These are phyloP conservation scores for Nannochloropsis gaditana DNA, from an alignment of 108 stramenopile genomes.

Conservation along the genomic window DNA sequence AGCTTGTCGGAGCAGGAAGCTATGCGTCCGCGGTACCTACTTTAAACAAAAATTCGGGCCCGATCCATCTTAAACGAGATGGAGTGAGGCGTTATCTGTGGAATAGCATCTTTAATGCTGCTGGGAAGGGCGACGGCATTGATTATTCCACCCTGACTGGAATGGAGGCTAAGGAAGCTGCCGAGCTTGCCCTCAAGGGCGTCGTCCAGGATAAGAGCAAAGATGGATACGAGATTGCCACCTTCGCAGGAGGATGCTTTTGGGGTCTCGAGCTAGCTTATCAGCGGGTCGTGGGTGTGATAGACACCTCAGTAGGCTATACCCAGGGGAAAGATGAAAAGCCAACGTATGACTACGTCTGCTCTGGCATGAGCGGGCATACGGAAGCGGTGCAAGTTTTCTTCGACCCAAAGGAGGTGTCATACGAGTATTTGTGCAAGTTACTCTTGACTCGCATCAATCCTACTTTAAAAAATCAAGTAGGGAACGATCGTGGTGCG, in stretches of 20 bases:
- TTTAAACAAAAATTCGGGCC: not conserved
- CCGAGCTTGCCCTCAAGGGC: not conserved
- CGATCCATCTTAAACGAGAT: not conserved
- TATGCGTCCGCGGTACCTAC: not conserved
- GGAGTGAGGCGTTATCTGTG: conserved; percentile 11
- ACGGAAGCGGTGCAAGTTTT: conserved; percentile 79
- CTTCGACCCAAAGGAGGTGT: not conserved
- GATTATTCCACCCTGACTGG: not conserved
- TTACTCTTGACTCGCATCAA: conserved; percentile 5
- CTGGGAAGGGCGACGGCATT: not conserved
- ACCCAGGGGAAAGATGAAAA: conserved; percentile 60
- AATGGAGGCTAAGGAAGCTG: not conserved
- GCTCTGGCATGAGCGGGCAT: conserved; percentile 69
- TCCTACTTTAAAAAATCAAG: conserved; percentile 20
- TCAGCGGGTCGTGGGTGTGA: conserved; percentile 57
- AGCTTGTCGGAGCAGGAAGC: not conserved
- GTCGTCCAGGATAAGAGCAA: conserved; percentile 32
- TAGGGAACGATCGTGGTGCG: conserved; percentile 12
- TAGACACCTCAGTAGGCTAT: conserved; percentile 70
- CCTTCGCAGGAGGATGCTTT: conserved; percentile 77
- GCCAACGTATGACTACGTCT: conserved; percentile 72
- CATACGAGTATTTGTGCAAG: conserved; percentile 16
- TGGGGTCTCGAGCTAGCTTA: conserved; percentile 67
- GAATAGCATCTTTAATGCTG: conserved; percentile 12
- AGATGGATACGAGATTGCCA: conserved; percentile 51